Conservation (phyloP, 305 asterid genomes). For the Plantago coronopus region DNA sequence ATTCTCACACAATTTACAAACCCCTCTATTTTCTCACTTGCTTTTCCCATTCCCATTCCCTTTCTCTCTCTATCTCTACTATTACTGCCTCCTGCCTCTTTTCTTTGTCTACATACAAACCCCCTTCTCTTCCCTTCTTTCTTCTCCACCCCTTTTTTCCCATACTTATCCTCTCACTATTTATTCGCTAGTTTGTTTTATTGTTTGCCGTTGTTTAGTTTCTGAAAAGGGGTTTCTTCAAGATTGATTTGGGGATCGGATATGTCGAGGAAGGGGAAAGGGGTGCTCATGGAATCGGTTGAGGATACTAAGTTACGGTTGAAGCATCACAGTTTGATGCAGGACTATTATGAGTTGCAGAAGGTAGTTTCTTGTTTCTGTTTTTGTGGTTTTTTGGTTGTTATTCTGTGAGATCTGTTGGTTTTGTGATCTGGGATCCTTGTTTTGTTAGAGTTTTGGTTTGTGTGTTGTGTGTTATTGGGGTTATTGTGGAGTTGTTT, state of each 20-base stretch:
- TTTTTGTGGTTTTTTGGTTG: neutral
- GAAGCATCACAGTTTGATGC: neutral
- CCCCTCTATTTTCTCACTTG: neutral
- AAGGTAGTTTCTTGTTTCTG: neutral
- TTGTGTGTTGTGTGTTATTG: no score
- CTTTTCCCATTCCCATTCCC: neutral
- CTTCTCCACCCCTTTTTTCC: neutral
- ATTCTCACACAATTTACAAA: no score
- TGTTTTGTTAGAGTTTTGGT: neutral
- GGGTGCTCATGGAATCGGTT: neutral
- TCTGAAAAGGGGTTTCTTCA: neutral
- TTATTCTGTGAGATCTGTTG: neutral
- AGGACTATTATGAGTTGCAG: neutral
- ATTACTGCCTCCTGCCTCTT: no score
- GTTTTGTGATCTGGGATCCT: neutral
- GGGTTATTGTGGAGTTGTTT: neutral
- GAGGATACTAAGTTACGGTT: neutral
- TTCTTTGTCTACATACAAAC: neutral
- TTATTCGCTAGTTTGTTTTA: neutral
- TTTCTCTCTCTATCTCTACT: neutral
- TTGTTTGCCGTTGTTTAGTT: neutral
- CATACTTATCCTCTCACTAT: neutral
- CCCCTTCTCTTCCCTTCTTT: neutral
- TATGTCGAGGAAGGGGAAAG: slow-evolving; percentile 7
- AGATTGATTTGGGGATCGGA: neutral